Base-by-base conservation (phyloP, 2,329 filamentous ascomycete species). In the Pseudodiploospora longispora region DNA sequence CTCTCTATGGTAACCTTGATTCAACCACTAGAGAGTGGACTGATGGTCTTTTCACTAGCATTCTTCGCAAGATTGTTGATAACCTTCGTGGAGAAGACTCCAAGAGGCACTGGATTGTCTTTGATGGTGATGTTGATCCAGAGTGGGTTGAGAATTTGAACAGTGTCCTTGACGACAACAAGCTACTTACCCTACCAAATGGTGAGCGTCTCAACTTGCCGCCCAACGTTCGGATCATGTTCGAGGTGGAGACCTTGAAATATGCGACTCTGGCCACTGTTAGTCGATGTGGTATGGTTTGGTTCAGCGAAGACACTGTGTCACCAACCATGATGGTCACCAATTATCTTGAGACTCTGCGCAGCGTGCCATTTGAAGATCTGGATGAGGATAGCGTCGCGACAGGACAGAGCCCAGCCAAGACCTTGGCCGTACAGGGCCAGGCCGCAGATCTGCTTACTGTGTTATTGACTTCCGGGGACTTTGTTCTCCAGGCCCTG, bases 101-200 rank as follows among this genome's bases (percentile, higher is more conserved):
- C 30, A 98, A 98, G 69, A 82, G 93, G 44, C 93, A 99, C 65
- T 99, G 93, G 93, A 97, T 99, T 56, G 87, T 99, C 5, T 98
- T 99, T 58, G 93, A 99, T 63, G 94, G 93, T 49, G 93, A 99
- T 63, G 93, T 99, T 50, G 93, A 99, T 64, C 93, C 93, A 1
- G 94, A 97, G 65, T 99, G 93, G 93, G 93, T 99, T 53, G 93
- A 99, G 64, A 99, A 99, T 64, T 72, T 99, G 74, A 99, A 99
- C 81, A 95, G 87, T 75, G 94, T 99, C 46, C 79, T 99, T 36
- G 93, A 99, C 59, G 93, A 99, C 69, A 99, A 99, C 72, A 98
- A 97, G 65, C 74, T 99, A 36, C 78, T 99, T 30, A 99, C 93
- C 0, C 70, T 99, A 52, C 94, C 93, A 29, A 99, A 99, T 55